Conservation (phyloP, 177 flowering plant species). For the Vitis hybrid region DNA sequence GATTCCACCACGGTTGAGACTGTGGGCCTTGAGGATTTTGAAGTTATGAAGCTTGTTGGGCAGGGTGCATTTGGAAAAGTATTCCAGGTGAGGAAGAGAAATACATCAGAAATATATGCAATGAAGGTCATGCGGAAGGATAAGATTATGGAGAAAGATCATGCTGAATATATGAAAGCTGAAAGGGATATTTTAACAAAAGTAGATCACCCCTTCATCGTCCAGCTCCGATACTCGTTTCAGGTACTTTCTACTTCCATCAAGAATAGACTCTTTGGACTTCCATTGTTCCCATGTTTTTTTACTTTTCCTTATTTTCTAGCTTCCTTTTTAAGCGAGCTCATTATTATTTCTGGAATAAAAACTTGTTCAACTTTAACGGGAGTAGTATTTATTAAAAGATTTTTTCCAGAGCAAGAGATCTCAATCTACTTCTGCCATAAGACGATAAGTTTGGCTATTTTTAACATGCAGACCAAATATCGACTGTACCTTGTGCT, state of each 20-base stretch:
- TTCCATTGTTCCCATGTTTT: not conserved
- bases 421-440: not conserved
- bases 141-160: conserved; percentile 87
- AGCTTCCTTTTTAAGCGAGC: not conserved
- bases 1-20: conserved; percentile 20
- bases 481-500: conserved; percentile 80
- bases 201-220: conserved; percentile 81
- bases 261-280: not conserved
- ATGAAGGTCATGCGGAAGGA: conserved; percentile 99
- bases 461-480: conserved; percentile 59
- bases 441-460: not conserved
- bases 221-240: conserved; percentile 87
- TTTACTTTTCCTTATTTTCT: not conserved
- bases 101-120: conserved; percentile 82
- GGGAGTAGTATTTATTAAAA: too few species aligned
- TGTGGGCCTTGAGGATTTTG: conserved; percentile 82
- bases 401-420: too few species aligned
- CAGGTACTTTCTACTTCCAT: conserved; percentile 45
- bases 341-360: too few species aligned
- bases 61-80: conserved; percentile 94
- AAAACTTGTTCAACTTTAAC: too few species aligned
- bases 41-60: conserved; percentile 82
- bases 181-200: conserved; percentile 89
- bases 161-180: conserved; percentile 87
- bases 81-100: conserved; percentile 79